A percentile compares a stretch with the other conserved stretches of the same genome.
Conservation (phyloP, 257 asterid species). For the Solanum pennellii region DNA sequence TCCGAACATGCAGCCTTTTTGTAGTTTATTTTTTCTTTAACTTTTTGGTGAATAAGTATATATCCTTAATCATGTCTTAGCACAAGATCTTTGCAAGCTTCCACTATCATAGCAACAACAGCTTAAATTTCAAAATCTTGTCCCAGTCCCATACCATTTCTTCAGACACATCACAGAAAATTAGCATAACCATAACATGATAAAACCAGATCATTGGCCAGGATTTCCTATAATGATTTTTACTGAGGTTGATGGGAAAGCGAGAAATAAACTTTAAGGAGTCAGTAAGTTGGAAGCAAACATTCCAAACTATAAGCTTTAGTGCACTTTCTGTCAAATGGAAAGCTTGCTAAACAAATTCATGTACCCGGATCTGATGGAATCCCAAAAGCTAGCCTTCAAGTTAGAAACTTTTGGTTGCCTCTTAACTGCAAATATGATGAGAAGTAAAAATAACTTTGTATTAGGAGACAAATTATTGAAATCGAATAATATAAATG, state of each 20-base stretch:
- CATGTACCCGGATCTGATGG: conserved; percentile 86
- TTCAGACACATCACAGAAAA: neutral
- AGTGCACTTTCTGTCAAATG: neutral
- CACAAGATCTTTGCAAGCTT: neutral
- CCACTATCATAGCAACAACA: neutral
- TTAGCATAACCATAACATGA: neutral
- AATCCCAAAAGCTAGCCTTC: conserved; percentile 83
- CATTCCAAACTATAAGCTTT: neutral
- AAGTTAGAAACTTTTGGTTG: conserved; percentile 36
- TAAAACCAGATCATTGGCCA: neutral
- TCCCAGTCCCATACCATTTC: neutral
- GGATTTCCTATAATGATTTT: neutral
- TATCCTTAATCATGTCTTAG: neutral
- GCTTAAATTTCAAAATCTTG: neutral
- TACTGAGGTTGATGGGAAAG: neutral
- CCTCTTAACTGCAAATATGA: conserved; percentile 45
- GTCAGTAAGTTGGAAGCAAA: neutral
- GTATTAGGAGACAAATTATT: neutral
- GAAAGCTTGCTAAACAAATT: neutral
- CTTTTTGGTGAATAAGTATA: neutral
- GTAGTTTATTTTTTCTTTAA: neutral
- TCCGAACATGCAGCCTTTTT: neutral
- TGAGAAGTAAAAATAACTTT: neutral
- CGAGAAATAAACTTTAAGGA: neutral
- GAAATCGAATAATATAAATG: neutral